A percentile compares a stretch with the other conserved stretches of the same genome.
Conservation (phyloP, 441 rosid species). For the Omphalea diandra region DNA sequence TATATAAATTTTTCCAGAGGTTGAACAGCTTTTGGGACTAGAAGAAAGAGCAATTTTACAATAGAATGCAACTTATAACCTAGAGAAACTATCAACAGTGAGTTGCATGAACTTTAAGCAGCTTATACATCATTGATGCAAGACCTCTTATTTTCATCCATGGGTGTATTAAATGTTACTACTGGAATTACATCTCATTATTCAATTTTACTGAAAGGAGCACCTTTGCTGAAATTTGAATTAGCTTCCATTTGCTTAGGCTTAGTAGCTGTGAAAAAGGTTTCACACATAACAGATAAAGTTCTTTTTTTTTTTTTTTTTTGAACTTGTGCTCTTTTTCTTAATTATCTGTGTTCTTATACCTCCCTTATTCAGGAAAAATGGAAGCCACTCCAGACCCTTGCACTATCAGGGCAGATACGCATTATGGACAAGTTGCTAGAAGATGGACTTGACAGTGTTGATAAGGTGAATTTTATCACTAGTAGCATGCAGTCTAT, state of each 20-base stretch:
- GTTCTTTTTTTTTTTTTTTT: too few species aligned
- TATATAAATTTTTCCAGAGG: conserved; percentile 46
- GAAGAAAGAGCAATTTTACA: conserved; percentile 66
- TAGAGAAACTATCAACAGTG: conserved; percentile 46
- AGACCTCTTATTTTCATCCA: conserved; percentile 8
- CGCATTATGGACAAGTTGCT: conserved; percentile 64
- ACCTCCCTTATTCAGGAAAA: conserved; percentile 46
- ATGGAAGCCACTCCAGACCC: conserved; percentile 89
- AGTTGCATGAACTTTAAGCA: conserved; percentile 13
- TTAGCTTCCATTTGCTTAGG: conserved; percentile 1
- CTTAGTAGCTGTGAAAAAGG: not conserved
- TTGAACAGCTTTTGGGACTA: conserved; percentile 64
- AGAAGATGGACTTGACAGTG: conserved; percentile 55
- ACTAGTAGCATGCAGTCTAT: not conserved
- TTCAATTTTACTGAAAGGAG: conserved; percentile 1
- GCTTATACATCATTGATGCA: not conserved
- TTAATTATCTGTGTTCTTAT: conserved; percentile 7
- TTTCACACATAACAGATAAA: not conserved
- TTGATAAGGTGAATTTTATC: conserved; percentile 51
- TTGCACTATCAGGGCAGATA: conserved; percentile 70
- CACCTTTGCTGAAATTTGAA: not conserved
- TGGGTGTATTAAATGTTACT: not conserved
- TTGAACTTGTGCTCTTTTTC: conserved; percentile 12
- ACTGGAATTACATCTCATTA: conserved; percentile 10
- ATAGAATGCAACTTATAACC: conserved; percentile 59